Percentiles rank a stretch among this genome's conserved stretches.
phyloP scores from a whole-genome alignment of 345 rosid species.

The Psidium guajava region DNA sequence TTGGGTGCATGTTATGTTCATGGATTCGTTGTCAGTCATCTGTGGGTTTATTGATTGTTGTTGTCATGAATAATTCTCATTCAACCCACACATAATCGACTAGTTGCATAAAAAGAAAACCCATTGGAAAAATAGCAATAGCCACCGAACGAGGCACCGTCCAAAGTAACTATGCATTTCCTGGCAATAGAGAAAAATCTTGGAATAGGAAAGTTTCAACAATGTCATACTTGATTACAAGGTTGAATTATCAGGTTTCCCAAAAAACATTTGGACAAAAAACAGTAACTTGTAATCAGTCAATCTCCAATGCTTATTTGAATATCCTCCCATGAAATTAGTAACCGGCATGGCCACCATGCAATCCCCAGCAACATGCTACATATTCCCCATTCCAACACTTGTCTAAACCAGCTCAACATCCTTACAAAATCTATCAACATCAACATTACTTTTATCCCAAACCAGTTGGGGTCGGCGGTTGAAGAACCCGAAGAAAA shows the following conservation, averaged over 20 bases:
- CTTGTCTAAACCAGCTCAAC: neutral
- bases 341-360: neutral
- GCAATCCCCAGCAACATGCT: neutral
- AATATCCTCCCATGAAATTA: neutral
- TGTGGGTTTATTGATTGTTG: neutral
- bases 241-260: neutral
- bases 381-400: neutral
- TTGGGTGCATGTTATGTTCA: neutral
- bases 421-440: neutral
- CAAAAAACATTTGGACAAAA: neutral
- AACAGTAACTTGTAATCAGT: neutral
- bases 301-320: neutral
- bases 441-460: too few species aligned
- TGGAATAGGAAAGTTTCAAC: neutral
- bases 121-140: neutral
- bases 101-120: neutral
- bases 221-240: neutral
- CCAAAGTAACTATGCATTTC: neutral
- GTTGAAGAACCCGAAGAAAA: too few species aligned
- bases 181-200: neutral
- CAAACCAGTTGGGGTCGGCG: too few species aligned
- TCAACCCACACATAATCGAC: neutral
- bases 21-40: neutral
- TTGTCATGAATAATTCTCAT: neutral
- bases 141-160: neutral